Evolutionary conservation across 1,284 basidiomycete genomes (phyloP).

Genomic region (Afroboletus lepidellus): DNA sequence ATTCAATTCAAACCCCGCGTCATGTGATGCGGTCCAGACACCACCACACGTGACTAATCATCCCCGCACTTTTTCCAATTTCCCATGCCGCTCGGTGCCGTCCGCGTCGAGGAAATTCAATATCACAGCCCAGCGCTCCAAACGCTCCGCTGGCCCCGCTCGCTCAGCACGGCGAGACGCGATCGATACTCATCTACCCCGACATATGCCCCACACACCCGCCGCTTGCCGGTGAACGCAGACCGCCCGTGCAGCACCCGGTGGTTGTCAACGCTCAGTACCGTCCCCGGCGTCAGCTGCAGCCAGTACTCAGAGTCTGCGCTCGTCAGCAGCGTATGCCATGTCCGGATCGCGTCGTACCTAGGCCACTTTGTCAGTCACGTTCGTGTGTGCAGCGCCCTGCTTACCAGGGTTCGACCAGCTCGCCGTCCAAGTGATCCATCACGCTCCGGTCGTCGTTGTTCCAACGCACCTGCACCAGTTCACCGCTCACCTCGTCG

Average conservation of each 20-base stretch:
- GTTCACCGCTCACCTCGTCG: slow-evolving; percentile 56
- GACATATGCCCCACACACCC: slow-evolving; percentile 96
- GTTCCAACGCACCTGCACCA: slow-evolving; percentile 89
- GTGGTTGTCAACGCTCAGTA: slow-evolving; percentile 80
- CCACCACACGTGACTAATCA: slow-evolving; percentile 19
- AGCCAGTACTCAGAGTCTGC: slow-evolving; percentile 90
- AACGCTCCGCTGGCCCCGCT: slow-evolving; percentile 35
- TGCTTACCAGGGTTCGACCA: slow-evolving; percentile 70
- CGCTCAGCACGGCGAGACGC: slow-evolving; percentile 65
- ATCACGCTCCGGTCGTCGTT: slow-evolving; percentile 91
- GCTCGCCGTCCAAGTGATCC: slow-evolving; percentile 51
- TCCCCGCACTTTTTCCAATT: slow-evolving; percentile 30
- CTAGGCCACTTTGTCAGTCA: slow-evolving; percentile 37
- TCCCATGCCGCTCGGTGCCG: slow-evolving; percentile 25
- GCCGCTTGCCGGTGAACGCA: slow-evolving; percentile 81
- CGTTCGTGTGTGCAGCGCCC: background rate
- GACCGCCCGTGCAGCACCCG: slow-evolving; percentile 93
- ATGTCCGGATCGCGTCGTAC: slow-evolving; percentile 81
- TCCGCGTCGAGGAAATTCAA: background rate
- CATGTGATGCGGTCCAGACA: slow-evolving; percentile 22
- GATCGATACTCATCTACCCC: slow-evolving; percentile 89
- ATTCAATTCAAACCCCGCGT: slow-evolving; percentile 19
- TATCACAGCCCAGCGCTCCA: slow-evolving; percentile 28
- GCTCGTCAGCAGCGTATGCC: slow-evolving; percentile 77
- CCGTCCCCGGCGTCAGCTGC: slow-evolving; percentile 82